Base-by-base conservation (phyloP, 805 yeast genomes). In the Metschnikowia lochheadii region DNA sequence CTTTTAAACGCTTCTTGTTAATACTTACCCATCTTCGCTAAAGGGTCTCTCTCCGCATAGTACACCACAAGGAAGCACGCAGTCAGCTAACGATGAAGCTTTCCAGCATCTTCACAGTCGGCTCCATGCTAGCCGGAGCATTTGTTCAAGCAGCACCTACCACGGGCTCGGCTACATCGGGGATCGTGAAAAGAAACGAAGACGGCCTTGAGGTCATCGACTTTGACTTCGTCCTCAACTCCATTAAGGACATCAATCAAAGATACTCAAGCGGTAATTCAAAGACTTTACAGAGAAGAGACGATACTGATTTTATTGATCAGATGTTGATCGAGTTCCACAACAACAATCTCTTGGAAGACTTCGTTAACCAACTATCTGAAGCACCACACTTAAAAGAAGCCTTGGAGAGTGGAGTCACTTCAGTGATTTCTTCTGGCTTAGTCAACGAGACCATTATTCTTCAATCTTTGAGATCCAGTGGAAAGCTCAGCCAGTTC, bases 131-230 rank as follows among this genome's bases (percentile, higher is more conserved):
- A 21, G 46, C 61, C 6, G 51, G 58, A n/a, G 44, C 53, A n/a
- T 41, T 64, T 35, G 65, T 56, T 11, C 44, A 37, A 11, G 66
- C 67, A n/a, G 65, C 65, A 6, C 63, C 67, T 20, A 49, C 60
- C 17, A 38, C 49, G 6, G 50, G 54, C n/a, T 39, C 56, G 3
- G 39, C 54, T 5, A 53, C 54, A 2, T 31, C 52, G 29, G 51
- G 45, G 20, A 48, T 54, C 17, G 45, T 46, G 20, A 58, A 59
- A 35, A 46, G 59, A 46, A 53, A 41, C 46, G 49, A 51, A 4
- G 23, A 36, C 10, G 60, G 58, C 14, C 18, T 46, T 32, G 52
- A 50, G 6, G 48, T 52, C 40, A 56, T 56, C 7, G 58, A 56
- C 41, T 56, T 56, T 17, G 60, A 55, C 29, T 55, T 48, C 21